These are phyloP conservation scores for Beta vulgaris DNA, from an alignment of 148 eudicot species.

Conservation along the genomic window DNA sequence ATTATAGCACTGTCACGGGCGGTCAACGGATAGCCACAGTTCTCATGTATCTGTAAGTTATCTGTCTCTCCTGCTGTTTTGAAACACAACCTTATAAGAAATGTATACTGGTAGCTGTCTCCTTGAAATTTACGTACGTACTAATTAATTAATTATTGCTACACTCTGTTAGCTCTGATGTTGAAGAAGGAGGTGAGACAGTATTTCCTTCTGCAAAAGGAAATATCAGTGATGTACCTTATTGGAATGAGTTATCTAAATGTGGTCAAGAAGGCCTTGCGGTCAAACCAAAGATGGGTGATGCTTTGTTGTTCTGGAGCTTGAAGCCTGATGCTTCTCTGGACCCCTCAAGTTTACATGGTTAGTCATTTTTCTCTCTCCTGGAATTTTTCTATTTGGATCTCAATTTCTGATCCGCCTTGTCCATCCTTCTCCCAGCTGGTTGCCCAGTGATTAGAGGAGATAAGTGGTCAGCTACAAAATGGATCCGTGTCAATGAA, in stretches of 20 bases:
- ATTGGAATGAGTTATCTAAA: constrained; percentile 86
- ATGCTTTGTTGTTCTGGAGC: constrained; percentile 98
- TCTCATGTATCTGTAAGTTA: constrained; percentile 92
- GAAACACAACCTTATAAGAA: not conserved
- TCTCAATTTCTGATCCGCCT: not conserved
- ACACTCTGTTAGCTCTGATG: constrained; percentile 61
- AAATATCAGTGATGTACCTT: constrained; percentile 66
- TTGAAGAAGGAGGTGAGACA: constrained; percentile 96
- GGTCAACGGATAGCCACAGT: constrained; percentile 95
- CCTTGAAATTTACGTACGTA: not conserved
- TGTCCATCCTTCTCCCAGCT: constrained; percentile 35
- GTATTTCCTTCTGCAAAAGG: constrained; percentile 87
- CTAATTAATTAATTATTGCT: not conserved
- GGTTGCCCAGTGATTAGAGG: constrained; percentile 80
- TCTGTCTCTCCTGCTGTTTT: not conserved
- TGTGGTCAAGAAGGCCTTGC: constrained; percentile 87
- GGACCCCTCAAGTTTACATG: constrained; percentile 90
- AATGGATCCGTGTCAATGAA: constrained; percentile 75
- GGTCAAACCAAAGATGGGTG: constrained; percentile 86
- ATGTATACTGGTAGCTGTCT: too few species aligned
- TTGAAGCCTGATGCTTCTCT: constrained; percentile 85
- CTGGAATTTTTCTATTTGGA: not conserved
- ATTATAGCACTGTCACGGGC: constrained; percentile 70
- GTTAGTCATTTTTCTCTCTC: constrained; percentile 39
- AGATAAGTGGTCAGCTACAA: constrained; percentile 82